Conservation (phyloP, 257 asterid genomes). For the Agastache rugosa region DNA sequence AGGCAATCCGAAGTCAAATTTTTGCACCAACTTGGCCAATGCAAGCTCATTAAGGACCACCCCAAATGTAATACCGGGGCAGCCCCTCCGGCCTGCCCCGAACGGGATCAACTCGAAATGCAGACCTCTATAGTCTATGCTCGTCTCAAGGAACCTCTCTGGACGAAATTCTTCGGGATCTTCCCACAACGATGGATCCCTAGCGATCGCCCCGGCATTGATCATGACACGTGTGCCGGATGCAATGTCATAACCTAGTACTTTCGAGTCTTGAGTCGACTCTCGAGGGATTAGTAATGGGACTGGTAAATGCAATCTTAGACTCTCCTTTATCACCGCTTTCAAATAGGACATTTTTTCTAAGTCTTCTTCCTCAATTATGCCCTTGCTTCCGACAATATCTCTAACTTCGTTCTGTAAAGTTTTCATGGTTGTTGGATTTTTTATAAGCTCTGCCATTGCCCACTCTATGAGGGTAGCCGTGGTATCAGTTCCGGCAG, state of each 20-base stretch:
- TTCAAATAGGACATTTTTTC: slow-evolving; percentile 36
- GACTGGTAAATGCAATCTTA: neutral
- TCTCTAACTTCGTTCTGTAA: slow-evolving; percentile 43
- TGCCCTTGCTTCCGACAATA: slow-evolving; percentile 21
- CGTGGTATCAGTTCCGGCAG: slow-evolving; percentile 58
- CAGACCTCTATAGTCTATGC: neutral
- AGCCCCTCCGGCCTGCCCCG: slow-evolving; percentile 3
- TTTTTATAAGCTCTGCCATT: slow-evolving; percentile 47
- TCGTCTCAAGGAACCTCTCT: slow-evolving; percentile 6
- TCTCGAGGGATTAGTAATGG: neutral
- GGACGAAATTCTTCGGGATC: neutral
- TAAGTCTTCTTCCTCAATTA: slow-evolving; percentile 29
- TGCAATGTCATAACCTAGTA: slow-evolving; percentile 4
- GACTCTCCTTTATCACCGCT: slow-evolving; percentile 35
- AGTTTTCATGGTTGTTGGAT: slow-evolving; percentile 37
- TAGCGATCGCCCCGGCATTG: neutral
- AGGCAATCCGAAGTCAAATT: slow-evolving; percentile 2
- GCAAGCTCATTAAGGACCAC: slow-evolving; percentile 17
- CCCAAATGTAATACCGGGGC: neutral
- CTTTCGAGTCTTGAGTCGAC: neutral
- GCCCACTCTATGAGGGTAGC: slow-evolving; percentile 43
- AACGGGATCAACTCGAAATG: slow-evolving; percentile 1
- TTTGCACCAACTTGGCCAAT: slow-evolving; percentile 16
- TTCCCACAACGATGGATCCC: neutral
- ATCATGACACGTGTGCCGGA: neutral